A percentile compares a stretch with the other conserved stretches of the same genome.
These are phyloP conservation scores for Dioscorea alata DNA, from an alignment of 106 monocot species.

Conservation along the genomic window DNA sequence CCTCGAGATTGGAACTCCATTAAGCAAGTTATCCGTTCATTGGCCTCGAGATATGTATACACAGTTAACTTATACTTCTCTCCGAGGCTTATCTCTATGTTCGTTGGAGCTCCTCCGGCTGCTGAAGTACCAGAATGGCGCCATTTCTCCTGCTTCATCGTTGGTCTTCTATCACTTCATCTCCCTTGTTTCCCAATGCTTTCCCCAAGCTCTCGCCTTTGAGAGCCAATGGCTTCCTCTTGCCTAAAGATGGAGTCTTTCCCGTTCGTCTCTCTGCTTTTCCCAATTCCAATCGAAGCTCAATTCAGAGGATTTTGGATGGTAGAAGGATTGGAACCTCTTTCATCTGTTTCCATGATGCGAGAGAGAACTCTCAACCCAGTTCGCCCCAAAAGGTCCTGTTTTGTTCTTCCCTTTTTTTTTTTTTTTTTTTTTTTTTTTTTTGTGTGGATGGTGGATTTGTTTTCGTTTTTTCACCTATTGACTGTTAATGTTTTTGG, in stretches of 20 bases:
- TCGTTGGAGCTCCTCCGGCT: too few relatives aligned
- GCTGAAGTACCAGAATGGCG: too few relatives aligned
- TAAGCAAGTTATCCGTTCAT: too few relatives aligned
- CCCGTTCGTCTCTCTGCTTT: neutral
- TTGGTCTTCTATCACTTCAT: neutral
- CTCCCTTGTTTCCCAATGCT: neutral
- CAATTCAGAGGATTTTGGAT: neutral
- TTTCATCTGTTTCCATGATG: constrained; percentile 16
- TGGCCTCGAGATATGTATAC: too few relatives aligned
- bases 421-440: neutral
- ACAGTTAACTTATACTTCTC: too few relatives aligned
- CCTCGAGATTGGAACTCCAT: too few relatives aligned
- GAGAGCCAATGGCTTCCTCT: constrained; percentile 2
- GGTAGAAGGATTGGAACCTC: neutral
- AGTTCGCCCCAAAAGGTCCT: constrained; percentile 14
- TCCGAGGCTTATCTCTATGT: too few relatives aligned
- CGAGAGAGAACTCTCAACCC: constrained; percentile 9
- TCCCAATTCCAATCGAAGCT: neutral
- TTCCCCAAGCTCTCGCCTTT: neutral
- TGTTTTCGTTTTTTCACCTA: too few relatives aligned
- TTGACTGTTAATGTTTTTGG: too few relatives aligned
- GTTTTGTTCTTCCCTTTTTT: too few relatives aligned
- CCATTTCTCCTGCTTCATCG: neutral
- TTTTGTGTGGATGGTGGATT: too few relatives aligned
- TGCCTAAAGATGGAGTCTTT: neutral